Evolutionary conservation across 371 early-diverging fungal genomes (phyloP), one percentile per base, ranked within the genome.

Genomic region (Saksenaea oblongispora): DNA sequence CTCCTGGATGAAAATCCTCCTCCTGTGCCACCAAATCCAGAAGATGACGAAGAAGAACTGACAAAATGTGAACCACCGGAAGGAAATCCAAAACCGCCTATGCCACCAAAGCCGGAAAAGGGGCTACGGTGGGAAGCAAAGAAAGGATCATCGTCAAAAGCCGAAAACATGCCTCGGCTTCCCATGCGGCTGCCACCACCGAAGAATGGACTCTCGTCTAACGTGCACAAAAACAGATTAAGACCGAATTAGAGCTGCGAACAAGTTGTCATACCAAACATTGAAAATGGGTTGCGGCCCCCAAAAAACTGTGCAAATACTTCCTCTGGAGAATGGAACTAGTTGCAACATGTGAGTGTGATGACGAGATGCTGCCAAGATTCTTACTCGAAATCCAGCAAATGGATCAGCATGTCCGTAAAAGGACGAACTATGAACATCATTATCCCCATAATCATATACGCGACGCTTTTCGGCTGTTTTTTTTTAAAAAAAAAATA

Each of bases 261-360:
- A 59, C 18, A 13, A 18, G 41, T 9, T 31, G 26, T 1, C 47
- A 42, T 62, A 61, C 71, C 64, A 66, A 73, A 63, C 34, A 69
- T 27, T 15, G 62, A 62, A 56, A 75, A 66, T 54, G 69, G 66
- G 41, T 70, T 28, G 51, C 66, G 59, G 15, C 63, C 72, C 51
- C 68, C 66, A 58, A 84, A 84, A 53, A 84, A 77, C 13, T 66
- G 59, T 3, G 70, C 71, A 64, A 84, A 84, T n/a, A 84, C 71
- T 22, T 84, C 80, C 34, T 77, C 69, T 34, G 84, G 84, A 39
- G 64, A 66, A 59, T 82, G 82, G 58, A 82, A 84, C 82, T 84
- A 64, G 3, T 58, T 26, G 24, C 11, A 31, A 62, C 11, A 37
- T 9, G 31, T 17, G 17, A 47, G 54, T 41, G 31, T 44, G 31